phyloP scores from a whole-genome alignment of 2,329 filamentous ascomycete species.

The Monosporascus sp. region DNA sequence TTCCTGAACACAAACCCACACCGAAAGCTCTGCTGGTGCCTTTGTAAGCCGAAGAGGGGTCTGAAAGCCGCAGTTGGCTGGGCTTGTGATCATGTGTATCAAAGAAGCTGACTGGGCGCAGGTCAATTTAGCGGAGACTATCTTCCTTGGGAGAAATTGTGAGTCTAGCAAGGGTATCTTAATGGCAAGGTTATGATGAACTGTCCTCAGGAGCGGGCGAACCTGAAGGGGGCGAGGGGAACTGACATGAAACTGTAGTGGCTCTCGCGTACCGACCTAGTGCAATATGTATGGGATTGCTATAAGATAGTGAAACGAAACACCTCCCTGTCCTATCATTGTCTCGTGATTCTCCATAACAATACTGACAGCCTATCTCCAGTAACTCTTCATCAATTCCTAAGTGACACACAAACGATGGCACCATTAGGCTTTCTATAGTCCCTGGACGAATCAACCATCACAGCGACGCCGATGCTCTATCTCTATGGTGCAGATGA shows the following conservation, averaged over 20 bases:
- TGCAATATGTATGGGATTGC: no score
- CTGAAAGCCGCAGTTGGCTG: constrained; percentile 17
- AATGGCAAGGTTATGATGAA: neutral
- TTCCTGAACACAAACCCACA: constrained; percentile 15
- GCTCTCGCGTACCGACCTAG: neutral
- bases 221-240: neutral
- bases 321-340: no score
- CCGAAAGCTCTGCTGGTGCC: constrained; percentile 21
- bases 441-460: no score
- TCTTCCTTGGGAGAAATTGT: constrained; percentile 8
- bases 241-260: neutral
- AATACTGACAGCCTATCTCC: no score
- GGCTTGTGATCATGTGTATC: constrained; percentile 20
- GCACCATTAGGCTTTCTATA: no score
- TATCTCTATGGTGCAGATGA: no score
- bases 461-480: no score
- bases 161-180: constrained; percentile 1
- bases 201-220: neutral
- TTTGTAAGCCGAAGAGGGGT: constrained; percentile 22
- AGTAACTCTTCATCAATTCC: no score
- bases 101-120: constrained; percentile 19
- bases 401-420: no score
- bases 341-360: no score
- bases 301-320: no score
- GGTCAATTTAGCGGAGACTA: constrained; percentile 17